Evolutionary conservation across 352 stramenopile genomes (phyloP).

Genomic region (Globisporangium acanthophoron): DNA sequence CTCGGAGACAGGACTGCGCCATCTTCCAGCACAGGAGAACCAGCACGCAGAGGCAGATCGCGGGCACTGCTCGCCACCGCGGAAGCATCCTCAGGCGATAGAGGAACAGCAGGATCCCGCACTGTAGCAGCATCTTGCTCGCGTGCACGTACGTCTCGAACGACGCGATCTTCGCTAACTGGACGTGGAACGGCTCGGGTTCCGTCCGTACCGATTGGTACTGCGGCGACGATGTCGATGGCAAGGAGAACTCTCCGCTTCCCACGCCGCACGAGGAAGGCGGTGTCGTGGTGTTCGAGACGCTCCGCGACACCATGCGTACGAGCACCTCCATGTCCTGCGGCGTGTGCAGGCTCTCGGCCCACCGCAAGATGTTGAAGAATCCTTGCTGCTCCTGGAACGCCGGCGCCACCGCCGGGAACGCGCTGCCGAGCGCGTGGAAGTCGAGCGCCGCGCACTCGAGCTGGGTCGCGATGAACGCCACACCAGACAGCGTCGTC

Average conservation of each 20-base stretch:
- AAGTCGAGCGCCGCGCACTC: constrained; percentile 30
- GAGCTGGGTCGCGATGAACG: constrained; percentile 26
- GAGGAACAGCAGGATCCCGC: constrained; percentile 41
- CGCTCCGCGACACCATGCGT: constrained; percentile 3
- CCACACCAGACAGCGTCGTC: constrained; percentile 7
- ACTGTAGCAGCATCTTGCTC: constrained; percentile 45
- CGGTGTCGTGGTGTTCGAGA: background rate
- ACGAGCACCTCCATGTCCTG: constrained; percentile 35
- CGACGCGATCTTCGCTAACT: constrained; percentile 15
- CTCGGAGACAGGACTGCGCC: constrained; percentile 33
- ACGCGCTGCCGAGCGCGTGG: constrained; percentile 18
- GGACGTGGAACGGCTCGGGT: background rate
- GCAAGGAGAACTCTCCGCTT: background rate
- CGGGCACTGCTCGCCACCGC: constrained; percentile 24
- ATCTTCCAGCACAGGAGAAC: constrained; percentile 42
- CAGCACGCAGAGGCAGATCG: constrained; percentile 42
- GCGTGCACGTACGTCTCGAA: constrained; percentile 26
- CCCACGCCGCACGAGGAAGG: background rate
- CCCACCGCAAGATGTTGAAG: constrained; percentile 42
- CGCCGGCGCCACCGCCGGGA: constrained; percentile 12
- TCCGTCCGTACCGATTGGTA: too few species aligned
- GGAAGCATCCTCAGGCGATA: constrained; percentile 23
- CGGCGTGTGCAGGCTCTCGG: constrained; percentile 37
- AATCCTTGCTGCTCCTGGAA: constrained; percentile 43
- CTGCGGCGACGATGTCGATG: background rate